Conservation (phyloP, 495 filamentous ascomycete genomes). For the Penicillium ochrochloron region DNA sequence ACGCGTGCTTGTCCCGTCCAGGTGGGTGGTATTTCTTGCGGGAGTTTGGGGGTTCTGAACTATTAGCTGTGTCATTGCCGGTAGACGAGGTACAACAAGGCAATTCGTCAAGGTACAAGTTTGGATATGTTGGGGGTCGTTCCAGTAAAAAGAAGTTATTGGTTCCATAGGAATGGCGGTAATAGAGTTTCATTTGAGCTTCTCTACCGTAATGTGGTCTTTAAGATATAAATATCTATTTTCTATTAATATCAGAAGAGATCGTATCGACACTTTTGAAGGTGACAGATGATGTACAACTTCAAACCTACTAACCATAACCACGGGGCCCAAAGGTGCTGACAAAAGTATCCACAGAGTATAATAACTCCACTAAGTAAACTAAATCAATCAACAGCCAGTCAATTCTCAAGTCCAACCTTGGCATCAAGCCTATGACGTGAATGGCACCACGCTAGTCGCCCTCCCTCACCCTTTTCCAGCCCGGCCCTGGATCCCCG, state of each 20-base stretch:
- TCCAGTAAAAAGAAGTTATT: neutral
- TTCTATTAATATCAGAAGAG: neutral
- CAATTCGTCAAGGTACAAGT: neutral
- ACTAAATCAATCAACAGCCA: neutral
- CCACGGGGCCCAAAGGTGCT: neutral
- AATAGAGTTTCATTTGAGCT: neutral
- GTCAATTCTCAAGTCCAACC: neutral
- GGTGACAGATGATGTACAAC: neutral
- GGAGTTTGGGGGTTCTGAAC: constrained; percentile 1
- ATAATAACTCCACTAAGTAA: neutral
- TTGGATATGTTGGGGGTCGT: constrained; percentile 1
- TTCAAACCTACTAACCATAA: neutral
- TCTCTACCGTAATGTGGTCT: neutral
- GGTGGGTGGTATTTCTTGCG: constrained; percentile 14
- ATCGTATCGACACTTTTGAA: neutral
- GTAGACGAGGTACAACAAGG: neutral
- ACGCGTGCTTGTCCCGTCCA: constrained; percentile 46
- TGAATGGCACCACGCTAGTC: constrained; percentile 10
- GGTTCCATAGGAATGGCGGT: neutral
- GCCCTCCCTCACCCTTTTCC: constrained; percentile 7
- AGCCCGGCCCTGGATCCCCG: constrained; percentile 29
- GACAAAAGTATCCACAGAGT: neutral
- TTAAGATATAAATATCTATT: neutral
- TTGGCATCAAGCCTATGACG: constrained; percentile 17
- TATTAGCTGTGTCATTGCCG: neutral